phyloP scores from a whole-genome alignment of 768 basidiomycete species.

The Erythrobasidium yunnanense region DNA sequence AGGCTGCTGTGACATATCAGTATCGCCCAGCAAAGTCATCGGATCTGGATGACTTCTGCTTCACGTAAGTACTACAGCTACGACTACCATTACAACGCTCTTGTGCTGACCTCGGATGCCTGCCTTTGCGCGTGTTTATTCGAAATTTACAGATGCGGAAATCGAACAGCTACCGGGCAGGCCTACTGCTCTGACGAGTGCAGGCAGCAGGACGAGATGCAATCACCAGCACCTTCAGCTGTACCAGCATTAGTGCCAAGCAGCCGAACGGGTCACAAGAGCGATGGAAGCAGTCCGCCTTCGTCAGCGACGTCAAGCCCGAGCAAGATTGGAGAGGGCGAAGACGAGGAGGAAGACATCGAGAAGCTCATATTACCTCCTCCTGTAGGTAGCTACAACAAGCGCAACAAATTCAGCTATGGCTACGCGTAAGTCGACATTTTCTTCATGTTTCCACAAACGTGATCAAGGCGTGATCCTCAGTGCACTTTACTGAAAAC shows the following conservation, averaged over 20 bases:
- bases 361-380: not conserved
- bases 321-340: not conserved
- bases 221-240: not conserved
- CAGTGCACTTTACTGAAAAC: not conserved
- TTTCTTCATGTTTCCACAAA: not conserved
- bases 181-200: not conserved
- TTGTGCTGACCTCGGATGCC: not conserved
- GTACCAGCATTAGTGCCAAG: not conserved
- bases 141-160: not conserved
- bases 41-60: not conserved
- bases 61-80: too few relatives aligned
- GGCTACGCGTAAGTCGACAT: not conserved
- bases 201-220: not conserved
- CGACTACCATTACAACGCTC: too few relatives aligned
- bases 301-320: not conserved
- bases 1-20: not conserved
- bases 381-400: not conserved
- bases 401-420: not conserved
- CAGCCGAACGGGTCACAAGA: not conserved
- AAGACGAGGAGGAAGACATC: not conserved
- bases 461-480: not conserved
- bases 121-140: not conserved
- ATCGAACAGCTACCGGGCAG: not conserved
- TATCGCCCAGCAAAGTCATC: not conserved
- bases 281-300: not conserved